Evolutionary conservation across 306 rosid genomes (phyloP).

Genomic region (Mucuna pruriens): DNA sequence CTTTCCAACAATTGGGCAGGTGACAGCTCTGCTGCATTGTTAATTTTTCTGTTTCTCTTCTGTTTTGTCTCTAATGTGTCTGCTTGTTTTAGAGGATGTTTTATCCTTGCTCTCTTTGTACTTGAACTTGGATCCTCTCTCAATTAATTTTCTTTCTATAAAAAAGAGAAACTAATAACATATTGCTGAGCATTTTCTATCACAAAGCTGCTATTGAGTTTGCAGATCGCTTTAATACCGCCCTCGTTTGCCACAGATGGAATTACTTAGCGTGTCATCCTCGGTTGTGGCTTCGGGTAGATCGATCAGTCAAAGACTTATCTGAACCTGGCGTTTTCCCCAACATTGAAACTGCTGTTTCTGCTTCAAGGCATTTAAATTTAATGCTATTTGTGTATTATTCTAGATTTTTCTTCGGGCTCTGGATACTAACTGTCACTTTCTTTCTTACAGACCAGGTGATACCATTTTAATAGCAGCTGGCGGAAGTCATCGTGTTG

Average conservation of each 20-base stretch:
- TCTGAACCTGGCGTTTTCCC: conserved; percentile 86
- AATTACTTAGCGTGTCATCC: conserved; percentile 94
- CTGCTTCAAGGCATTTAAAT: conserved; percentile 79
- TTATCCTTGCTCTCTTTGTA: neutral
- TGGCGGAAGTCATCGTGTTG: conserved; percentile 75
- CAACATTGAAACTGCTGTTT: conserved; percentile 77
- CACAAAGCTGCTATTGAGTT: conserved; percentile 77
- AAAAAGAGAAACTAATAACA: conserved; percentile 4
- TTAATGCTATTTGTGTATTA: neutral
- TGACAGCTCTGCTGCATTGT: neutral
- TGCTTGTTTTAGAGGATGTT: conserved; percentile 11
- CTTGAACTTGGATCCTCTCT: neutral
- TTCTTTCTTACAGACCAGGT: conserved; percentile 70
- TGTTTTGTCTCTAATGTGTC: neutral
- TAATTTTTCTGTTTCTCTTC: neutral
- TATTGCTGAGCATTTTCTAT: conserved; percentile 48
- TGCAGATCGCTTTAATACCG: conserved; percentile 99
- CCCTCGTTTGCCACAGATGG: conserved; percentile 99
- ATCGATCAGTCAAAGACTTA: conserved; percentile 68
- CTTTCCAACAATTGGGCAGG: conserved; percentile 4
- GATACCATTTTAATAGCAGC: conserved; percentile 94
- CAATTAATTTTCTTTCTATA: neutral
- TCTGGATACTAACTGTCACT: conserved; percentile 15
- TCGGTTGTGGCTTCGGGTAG: conserved; percentile 93
- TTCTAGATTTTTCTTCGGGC: neutral